phyloP scores from a whole-genome alignment of 148 eudicot species.

The Persicaria tinctoria region DNA sequence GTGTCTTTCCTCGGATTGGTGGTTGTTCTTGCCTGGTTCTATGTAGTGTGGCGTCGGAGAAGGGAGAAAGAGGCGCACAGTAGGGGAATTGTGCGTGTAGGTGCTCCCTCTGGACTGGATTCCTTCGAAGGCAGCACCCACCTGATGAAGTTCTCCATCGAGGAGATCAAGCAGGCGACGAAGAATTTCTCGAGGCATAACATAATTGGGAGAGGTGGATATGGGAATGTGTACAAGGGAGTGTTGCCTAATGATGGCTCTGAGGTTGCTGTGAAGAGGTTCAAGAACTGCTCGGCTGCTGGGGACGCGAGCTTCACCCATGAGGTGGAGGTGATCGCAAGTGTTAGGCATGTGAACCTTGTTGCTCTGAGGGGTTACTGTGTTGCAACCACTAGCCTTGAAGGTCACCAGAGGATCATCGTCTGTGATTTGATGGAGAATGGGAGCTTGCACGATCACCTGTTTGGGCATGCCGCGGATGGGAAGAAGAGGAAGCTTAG shows the following conservation, averaged over 20 bases:
- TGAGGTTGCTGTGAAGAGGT: slow-evolving; percentile 86
- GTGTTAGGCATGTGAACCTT: slow-evolving; percentile 83
- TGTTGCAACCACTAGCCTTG: slow-evolving; percentile 59
- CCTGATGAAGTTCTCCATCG: slow-evolving; percentile 49
- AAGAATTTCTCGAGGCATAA: slow-evolving; percentile 55
- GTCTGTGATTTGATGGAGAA: slow-evolving; percentile 82
- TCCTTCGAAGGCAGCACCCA: slow-evolving; percentile 55
- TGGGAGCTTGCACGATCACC: slow-evolving; percentile 78
- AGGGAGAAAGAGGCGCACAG: slow-evolving; percentile 18
- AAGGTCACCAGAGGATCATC: slow-evolving; percentile 83
- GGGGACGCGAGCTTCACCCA: slow-evolving; percentile 77
- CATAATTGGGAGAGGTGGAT: slow-evolving; percentile 81
- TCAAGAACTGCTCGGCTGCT: slow-evolving; percentile 76
- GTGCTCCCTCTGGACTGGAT: slow-evolving; percentile 38
- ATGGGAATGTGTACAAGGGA: slow-evolving; percentile 95
- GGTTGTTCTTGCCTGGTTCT: slow-evolving; percentile 23
- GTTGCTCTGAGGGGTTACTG: slow-evolving; percentile 85
- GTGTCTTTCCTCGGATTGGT: slow-evolving; percentile 26
- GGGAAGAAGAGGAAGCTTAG: slow-evolving; percentile 27
- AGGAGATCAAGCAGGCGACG: slow-evolving; percentile 61
- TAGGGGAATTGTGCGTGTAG: slow-evolving; percentile 18
- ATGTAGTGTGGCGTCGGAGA: slow-evolving; percentile 21
- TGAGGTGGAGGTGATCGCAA: slow-evolving; percentile 90
- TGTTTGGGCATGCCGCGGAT: slow-evolving; percentile 29
- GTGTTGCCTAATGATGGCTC: slow-evolving; percentile 40